phyloP scores from a whole-genome alignment of 1,139 yeast genomes.

The Magnusiomyces paraingens region DNA sequence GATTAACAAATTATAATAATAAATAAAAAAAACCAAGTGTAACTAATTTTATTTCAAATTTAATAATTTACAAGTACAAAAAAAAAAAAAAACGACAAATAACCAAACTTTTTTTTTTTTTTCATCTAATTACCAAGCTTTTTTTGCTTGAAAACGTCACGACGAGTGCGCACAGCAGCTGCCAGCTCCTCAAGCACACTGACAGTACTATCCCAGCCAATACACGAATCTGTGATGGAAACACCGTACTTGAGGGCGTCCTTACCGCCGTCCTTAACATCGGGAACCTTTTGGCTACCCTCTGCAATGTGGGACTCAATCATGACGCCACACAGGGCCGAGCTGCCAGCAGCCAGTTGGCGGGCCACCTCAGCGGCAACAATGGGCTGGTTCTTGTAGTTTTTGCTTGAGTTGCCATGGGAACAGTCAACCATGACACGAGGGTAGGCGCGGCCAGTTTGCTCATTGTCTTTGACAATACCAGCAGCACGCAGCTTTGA shows the following conservation, averaged over 20 bases:
- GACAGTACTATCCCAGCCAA: conserved; percentile 85
- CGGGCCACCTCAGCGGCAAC: conserved; percentile 77
- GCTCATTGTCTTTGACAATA: conserved; percentile 39
- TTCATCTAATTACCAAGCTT: background rate
- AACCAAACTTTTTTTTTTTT: background rate
- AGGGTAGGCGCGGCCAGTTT: conserved; percentile 30
- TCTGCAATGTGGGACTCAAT: conserved; percentile 86
- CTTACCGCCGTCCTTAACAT: conserved; percentile 53
- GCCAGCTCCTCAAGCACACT: conserved; percentile 72
- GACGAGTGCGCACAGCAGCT: conserved; percentile 74
- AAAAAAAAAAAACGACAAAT: background rate
- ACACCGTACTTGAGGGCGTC: conserved; percentile 85
- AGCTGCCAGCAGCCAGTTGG: conserved; percentile 73
- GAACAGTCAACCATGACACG: conserved; percentile 97
- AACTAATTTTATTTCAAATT: background rate
- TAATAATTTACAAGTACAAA: background rate
- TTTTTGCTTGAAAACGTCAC: conserved; percentile 31
- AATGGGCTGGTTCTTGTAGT: conserved; percentile 86
- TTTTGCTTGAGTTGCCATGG: conserved; percentile 89
- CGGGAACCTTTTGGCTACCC: conserved; percentile 82
- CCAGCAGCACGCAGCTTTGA: conserved; percentile 55
- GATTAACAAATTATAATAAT: background rate
- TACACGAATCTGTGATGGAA: conserved; percentile 95
- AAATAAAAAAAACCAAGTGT: too few relatives aligned
- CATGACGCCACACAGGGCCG: conserved; percentile 85